These are phyloP conservation scores for Aquilaria agallochum DNA, from an alignment of 441 rosid species.

Conservation along the genomic window DNA sequence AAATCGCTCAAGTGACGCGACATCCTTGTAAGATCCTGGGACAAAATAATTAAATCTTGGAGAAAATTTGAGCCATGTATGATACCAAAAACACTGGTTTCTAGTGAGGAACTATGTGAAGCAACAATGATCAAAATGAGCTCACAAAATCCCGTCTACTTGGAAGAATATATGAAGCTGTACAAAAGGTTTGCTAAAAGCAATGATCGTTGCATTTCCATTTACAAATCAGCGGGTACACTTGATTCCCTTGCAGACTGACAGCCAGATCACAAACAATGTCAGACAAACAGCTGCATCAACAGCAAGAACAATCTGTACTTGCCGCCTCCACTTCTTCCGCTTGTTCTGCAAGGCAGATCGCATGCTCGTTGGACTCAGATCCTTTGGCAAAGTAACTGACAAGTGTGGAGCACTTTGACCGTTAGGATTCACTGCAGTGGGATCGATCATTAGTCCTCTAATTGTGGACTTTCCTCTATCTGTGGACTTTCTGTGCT, in stretches of 20 bases:
- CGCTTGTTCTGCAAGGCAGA: slow-evolving; percentile 47
- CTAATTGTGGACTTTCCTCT: slow-evolving; percentile 54
- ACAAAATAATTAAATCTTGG: no score
- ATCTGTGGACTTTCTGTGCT: slow-evolving; percentile 51
- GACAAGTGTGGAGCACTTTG: slow-evolving; percentile 40
- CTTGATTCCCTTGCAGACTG: slow-evolving; percentile 53
- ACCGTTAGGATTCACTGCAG: slow-evolving; percentile 31
- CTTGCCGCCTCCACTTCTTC: slow-evolving; percentile 76
- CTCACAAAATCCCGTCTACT: no score
- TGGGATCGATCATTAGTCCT: slow-evolving; percentile 41
- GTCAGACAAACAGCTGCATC: slow-evolving; percentile 71
- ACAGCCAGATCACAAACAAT: slow-evolving; percentile 62
- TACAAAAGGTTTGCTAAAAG: no score
- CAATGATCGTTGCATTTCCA: no score
- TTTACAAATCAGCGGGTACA: slow-evolving; percentile 33
- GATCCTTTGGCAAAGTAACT: slow-evolving; percentile 54
- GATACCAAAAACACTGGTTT: no score
- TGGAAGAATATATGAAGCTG: no score
- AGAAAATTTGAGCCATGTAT: no score
- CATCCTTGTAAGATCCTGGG: no score
- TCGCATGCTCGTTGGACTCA: slow-evolving; percentile 60
- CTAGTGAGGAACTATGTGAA: no score
- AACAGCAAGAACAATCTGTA: slow-evolving; percentile 63
- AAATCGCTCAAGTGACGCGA: no score
- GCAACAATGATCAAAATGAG: no score